Conservation (phyloP, 2,329 filamentous ascomycete genomes). For the Coniosporium tulheliwenetii region DNA sequence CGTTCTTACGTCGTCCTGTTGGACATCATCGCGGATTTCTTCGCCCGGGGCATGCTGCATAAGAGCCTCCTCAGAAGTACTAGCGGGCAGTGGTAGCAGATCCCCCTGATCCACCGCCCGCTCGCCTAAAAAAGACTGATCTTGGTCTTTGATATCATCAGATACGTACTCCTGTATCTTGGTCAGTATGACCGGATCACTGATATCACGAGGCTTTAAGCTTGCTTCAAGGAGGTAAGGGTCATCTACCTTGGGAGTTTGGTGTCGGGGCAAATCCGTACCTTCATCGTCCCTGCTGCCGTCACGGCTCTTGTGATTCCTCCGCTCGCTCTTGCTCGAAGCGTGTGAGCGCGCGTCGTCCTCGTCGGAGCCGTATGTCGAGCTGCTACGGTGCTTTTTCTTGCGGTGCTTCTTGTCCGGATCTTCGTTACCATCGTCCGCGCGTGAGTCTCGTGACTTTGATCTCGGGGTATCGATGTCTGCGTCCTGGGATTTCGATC, state of each 20-base stretch:
- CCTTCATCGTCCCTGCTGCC: slow-evolving; percentile 13
- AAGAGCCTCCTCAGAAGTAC: slow-evolving; percentile 3
- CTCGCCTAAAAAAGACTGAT: slow-evolving; percentile 48
- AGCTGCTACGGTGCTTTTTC: slow-evolving; percentile 24
- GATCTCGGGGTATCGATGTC: no score
- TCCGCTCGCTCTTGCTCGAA: slow-evolving; percentile 16
- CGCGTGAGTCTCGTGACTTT: slow-evolving; percentile 8
- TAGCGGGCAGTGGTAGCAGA: slow-evolving; percentile 30
- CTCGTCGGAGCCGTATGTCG: slow-evolving; percentile 18
- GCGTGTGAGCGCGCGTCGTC: slow-evolving; percentile 19
- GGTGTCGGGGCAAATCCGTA: slow-evolving; percentile 14
- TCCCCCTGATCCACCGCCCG: slow-evolving; percentile 42
- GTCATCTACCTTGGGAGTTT: slow-evolving; percentile 18
- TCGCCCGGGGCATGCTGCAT: not conserved
- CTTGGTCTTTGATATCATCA: slow-evolving; percentile 15
- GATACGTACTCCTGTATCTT: no score
- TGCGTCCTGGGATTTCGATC: no score
- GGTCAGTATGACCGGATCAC: no score
- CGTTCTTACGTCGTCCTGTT: no score
- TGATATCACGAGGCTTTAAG: no score
- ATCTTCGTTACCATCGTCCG: slow-evolving; percentile 23
- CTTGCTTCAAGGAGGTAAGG: slow-evolving; percentile 4
- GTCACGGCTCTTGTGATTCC: slow-evolving; percentile 22
- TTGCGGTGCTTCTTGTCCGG: slow-evolving; percentile 26
- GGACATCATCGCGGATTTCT: no score